phyloP scores from a whole-genome alignment of 2,329 filamentous ascomycete genomes.

The Alternaria burnsii region DNA sequence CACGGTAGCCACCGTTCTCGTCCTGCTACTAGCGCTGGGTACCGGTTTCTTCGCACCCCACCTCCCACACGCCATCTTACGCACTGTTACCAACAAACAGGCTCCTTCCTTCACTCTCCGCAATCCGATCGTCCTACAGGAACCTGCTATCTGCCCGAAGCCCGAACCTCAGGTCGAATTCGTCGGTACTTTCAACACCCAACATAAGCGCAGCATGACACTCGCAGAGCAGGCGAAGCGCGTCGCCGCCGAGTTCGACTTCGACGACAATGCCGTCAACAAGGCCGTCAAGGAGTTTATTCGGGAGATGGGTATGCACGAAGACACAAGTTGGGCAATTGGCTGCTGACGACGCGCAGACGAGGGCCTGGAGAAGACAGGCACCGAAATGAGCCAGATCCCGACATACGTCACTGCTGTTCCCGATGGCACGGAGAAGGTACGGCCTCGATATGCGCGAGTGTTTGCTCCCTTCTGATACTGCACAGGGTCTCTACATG shows the following conservation, averaged over 20 bases:
- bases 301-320: constrained; percentile 73
- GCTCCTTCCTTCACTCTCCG: constrained; percentile 34
- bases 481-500: constrained; percentile 82
- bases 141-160: constrained; percentile 41
- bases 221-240: constrained; percentile 76
- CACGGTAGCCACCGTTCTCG: constrained; percentile 37
- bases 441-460: constrained; percentile 69
- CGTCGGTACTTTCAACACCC: constrained; percentile 47
- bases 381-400: constrained; percentile 89
- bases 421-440: constrained; percentile 97
- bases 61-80: constrained; percentile 42
- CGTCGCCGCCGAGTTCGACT: constrained; percentile 86
- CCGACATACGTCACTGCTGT: constrained; percentile 96
- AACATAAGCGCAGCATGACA: constrained; percentile 56
- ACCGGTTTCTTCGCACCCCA: constrained; percentile 49
- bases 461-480: background rate
- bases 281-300: constrained; percentile 86
- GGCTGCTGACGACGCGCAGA: constrained; percentile 59
- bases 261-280: constrained; percentile 79
- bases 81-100: constrained; percentile 35
- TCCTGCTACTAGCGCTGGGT: constrained; percentile 47
- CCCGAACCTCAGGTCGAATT: constrained; percentile 38
- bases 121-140: constrained; percentile 36
- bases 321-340: background rate
- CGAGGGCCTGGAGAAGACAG: constrained; percentile 80